phyloP scores from a whole-genome alignment of 108 stramenopile species.

The Skeletonema menzelii region DNA sequence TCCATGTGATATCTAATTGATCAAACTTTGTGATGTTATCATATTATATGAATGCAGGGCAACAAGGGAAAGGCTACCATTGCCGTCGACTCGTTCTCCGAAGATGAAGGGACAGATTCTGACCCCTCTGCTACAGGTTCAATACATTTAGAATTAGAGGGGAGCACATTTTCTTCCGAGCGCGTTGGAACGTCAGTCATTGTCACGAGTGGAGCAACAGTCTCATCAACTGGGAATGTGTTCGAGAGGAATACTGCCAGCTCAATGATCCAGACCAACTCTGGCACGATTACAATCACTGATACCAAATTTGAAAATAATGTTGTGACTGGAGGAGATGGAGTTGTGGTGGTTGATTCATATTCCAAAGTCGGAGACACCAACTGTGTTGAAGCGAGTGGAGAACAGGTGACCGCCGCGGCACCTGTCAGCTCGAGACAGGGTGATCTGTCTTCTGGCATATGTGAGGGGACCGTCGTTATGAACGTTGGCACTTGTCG shows the following conservation, averaged over 20 bases:
- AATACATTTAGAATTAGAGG: slow-evolving; percentile 14
- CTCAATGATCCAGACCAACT: slow-evolving; percentile 21
- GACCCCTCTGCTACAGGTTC: background rate
- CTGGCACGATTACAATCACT: slow-evolving; percentile 28
- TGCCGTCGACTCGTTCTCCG: background rate
- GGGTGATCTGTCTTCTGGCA: background rate
- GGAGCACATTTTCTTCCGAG: slow-evolving; percentile 15
- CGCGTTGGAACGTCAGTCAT: slow-evolving; percentile 25
- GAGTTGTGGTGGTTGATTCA: slow-evolving; percentile 19
- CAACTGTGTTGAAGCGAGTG: slow-evolving; percentile 18
- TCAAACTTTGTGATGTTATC: background rate
- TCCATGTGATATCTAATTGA: background rate
- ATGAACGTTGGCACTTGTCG: background rate
- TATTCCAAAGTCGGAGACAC: slow-evolving; percentile 15
- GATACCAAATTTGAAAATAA: slow-evolving; percentile 27
- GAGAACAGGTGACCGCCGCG: background rate
- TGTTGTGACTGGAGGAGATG: slow-evolving; percentile 6
- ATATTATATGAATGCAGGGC: slow-evolving; percentile 2
- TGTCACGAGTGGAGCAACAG: slow-evolving; percentile 25
- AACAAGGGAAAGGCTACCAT: slow-evolving; percentile 14
- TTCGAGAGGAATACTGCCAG: slow-evolving; percentile 34
- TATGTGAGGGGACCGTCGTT: background rate
- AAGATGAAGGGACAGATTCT: background rate
- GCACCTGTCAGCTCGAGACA: background rate
- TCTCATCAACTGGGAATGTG: slow-evolving; percentile 10